Base-by-base conservation (phyloP, 495 filamentous ascomycete species). In the Aspergillus asperescens region DNA sequence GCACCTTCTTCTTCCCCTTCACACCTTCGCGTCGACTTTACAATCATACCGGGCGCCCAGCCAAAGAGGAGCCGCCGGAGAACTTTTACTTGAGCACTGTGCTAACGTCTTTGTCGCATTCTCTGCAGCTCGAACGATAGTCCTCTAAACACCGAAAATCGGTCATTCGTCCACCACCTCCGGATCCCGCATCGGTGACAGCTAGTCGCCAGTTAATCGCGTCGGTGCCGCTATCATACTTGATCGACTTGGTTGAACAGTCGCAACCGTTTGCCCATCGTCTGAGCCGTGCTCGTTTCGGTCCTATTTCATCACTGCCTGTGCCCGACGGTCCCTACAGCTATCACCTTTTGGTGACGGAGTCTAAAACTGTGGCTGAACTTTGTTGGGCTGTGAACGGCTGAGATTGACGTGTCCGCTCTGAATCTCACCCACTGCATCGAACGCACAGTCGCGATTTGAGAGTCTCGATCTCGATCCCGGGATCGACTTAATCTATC, bases 311-410 rank as follows among this genome's bases (percentile, higher is more conserved):
- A 18, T 45, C 34, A 27, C 10, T 23, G 2, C 22, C 35, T 27
- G 15, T 23, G 24, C 32, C 40, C 34, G 2, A 25, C 50, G 5
- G 22, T 24, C 44, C 24, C 44, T 57, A 46, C 44, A 39, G 31
- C 32, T 34, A 49, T 31, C 32, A 38, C 37, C 22, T 16, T 3
- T n/a, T 24, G 8, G 41, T 16, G 27, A 53, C 5, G 20, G 28
- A 16, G 40, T 50, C 27, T 35, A 19, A 43, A 20, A 22, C 43
- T 39, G 55, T 45, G 45, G 43, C 49, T 52, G 37, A 43, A 39
- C 34, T 38, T 32, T 23, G 44, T 48, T 44, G 38, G 45, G 27
- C 25, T 40, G 41, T 42, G 37, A 29, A 42, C 19, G 37, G 16
- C 20, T 42, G 39, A 31, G 19, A 40, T 47, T 40, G 34, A 22